These are phyloP conservation scores for Kodamaea suecica DNA, from an alignment of 1,139 yeast genomes.

Conservation along the genomic window DNA sequence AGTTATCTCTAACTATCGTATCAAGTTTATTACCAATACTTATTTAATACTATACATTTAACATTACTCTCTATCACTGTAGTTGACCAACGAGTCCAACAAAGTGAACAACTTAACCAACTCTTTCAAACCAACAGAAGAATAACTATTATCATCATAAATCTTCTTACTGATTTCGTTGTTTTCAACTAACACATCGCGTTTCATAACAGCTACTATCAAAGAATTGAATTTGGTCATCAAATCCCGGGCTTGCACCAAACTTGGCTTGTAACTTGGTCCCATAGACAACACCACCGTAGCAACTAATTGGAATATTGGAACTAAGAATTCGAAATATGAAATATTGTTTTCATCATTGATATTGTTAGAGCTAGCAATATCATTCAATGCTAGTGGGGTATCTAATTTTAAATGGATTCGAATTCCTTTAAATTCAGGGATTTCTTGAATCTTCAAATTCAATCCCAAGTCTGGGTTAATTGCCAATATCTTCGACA, in stretches of 20 bases:
- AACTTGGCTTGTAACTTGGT: conserved; percentile 66
- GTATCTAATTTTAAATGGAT: conserved; percentile 51
- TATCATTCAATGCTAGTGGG: conserved; percentile 37
- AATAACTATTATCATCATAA: conserved; percentile 21
- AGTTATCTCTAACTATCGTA: not conserved
- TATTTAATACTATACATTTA: too few species aligned
- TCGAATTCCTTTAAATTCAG: conserved; percentile 20
- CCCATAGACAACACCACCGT: conserved; percentile 76
- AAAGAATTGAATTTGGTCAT: conserved; percentile 54
- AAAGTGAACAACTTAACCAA: conserved; percentile 57
- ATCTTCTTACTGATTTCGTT: conserved; percentile 17
- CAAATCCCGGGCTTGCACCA: conserved; percentile 51
- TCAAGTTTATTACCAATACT: too few species aligned
- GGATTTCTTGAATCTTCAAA: conserved; percentile 25
- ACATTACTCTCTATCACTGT: conserved; percentile 4
- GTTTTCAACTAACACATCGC: conserved; percentile 50
- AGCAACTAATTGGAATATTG: conserved; percentile 69
- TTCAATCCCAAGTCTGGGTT: conserved; percentile 82
- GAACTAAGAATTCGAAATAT: conserved; percentile 68
- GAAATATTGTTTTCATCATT: conserved; percentile 37
- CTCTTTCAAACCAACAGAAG: conserved; percentile 39
- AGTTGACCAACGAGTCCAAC: conserved; percentile 50
- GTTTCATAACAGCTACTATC: conserved; percentile 65
- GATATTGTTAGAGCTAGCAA: conserved; percentile 13
- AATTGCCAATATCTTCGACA: conserved; percentile 55